A percentile compares a stretch with the other conserved stretches of the same genome.
These are phyloP conservation scores for Pestalotiopsis fici DNA, from an alignment of 2,329 filamentous ascomycete genomes.

Conservation along the genomic window DNA sequence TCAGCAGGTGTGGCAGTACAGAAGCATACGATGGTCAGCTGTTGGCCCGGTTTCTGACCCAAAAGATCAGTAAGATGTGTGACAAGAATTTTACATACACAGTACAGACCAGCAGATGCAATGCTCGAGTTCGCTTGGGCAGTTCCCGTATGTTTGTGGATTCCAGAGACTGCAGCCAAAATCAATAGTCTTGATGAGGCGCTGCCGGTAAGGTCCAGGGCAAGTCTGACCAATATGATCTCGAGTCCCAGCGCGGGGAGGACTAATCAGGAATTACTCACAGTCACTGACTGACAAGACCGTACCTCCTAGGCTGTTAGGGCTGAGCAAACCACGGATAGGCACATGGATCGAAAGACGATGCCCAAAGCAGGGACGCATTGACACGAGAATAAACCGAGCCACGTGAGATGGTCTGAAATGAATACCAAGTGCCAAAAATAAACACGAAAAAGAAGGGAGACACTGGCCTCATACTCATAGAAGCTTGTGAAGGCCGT, in stretches of 20 bases:
- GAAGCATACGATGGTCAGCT: not conserved
- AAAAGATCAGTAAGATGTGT: not conserved
- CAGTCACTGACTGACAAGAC: not conserved
- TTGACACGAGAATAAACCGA: not conserved
- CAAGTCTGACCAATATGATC: no score
- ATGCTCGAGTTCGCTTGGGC: not conserved
- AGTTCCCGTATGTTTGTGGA: not conserved
- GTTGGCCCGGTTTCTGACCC: not conserved
- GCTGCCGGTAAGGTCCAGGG: not conserved
- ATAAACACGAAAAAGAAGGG: not conserved
- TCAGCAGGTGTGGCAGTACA: not conserved
- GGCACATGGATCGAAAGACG: not conserved
- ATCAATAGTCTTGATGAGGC: slow-evolving; percentile 4
- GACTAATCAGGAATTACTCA: not conserved
- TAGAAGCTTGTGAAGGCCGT: not conserved
- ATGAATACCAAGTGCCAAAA: not conserved
- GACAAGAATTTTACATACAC: not conserved
- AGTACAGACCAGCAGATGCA: not conserved
- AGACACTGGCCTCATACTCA: not conserved
- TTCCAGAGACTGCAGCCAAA: not conserved
- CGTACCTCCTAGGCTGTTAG: not conserved
- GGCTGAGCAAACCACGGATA: not conserved
- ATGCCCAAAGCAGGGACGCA: not conserved
- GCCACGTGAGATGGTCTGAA: not conserved
- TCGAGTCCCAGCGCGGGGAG: not conserved